A percentile compares a stretch with the other conserved stretches of the same genome.
phyloP scores from a whole-genome alignment of 1,284 basidiomycete species.

The Golubevia pallescens region DNA sequence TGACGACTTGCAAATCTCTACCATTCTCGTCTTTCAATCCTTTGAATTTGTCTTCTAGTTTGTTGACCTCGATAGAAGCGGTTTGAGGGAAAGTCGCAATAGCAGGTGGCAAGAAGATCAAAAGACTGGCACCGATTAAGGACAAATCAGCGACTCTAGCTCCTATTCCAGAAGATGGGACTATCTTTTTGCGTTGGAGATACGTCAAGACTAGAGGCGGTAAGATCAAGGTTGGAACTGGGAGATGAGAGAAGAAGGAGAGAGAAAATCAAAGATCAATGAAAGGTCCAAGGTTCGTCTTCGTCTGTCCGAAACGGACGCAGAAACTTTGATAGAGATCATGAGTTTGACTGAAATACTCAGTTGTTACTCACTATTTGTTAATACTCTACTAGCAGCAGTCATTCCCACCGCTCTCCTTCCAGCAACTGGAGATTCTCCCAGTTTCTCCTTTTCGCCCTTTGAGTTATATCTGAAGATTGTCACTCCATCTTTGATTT shows the following conservation, averaged over 20 bases:
- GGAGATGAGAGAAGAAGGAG: background rate
- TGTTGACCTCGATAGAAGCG: slow-evolving; percentile 64
- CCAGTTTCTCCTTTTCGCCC: slow-evolving; percentile 62
- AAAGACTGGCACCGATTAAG: slow-evolving; percentile 67
- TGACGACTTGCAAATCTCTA: slow-evolving; percentile 59
- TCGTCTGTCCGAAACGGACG: too few relatives aligned
- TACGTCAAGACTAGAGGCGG: slow-evolving; percentile 68
- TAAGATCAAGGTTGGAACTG: slow-evolving; percentile 67
- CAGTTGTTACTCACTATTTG: slow-evolving; percentile 67
- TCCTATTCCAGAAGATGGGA: slow-evolving; percentile 25
- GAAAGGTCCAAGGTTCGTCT: too few relatives aligned
- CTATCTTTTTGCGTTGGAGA: slow-evolving; percentile 44
- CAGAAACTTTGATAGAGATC: too few relatives aligned
- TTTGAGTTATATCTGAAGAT: slow-evolving; percentile 64
- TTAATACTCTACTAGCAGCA: slow-evolving; percentile 68
- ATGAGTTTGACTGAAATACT: background rate
- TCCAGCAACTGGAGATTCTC: slow-evolving; percentile 67
- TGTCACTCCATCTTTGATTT: slow-evolving; percentile 69
- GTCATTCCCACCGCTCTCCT: slow-evolving; percentile 68
- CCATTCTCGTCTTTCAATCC: slow-evolving; percentile 57
- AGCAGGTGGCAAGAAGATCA: slow-evolving; percentile 69
- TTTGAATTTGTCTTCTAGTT: slow-evolving; percentile 65
- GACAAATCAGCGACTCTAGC: slow-evolving; percentile 31
- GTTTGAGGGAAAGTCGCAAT: slow-evolving; percentile 69
- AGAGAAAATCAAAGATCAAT: background rate